A percentile compares a stretch with the other conserved stretches of the same genome.
phyloP scores from a whole-genome alignment of 257 asterid genomes.

The Solanum pimpinellifolium region DNA sequence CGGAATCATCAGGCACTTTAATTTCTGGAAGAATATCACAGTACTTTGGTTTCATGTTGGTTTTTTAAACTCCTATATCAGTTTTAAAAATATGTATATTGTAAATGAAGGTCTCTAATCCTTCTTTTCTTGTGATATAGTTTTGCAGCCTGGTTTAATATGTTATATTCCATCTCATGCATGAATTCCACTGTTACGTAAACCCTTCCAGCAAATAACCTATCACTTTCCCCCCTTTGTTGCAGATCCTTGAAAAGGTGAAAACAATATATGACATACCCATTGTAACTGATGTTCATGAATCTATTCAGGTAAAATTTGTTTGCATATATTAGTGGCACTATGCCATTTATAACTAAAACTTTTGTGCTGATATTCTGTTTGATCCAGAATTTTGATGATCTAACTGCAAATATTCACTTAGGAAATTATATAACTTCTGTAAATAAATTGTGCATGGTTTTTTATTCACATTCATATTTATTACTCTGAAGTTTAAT shows the following conservation, averaged over 20 bases:
- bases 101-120: neutral
- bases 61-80: neutral
- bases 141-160: neutral
- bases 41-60: neutral
- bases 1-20: neutral
- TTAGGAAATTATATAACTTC: neutral
- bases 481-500: neutral
- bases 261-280: constrained; percentile 64
- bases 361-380: neutral
- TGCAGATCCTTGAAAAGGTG: constrained; percentile 83
- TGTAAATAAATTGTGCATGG: neutral
- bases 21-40: neutral
- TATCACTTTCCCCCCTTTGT: neutral
- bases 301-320: constrained; percentile 45
- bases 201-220: neutral
- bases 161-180: neutral
- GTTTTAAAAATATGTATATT: neutral
- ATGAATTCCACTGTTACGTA: neutral
- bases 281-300: constrained; percentile 74
- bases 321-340: neutral
- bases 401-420: neutral
- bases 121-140: neutral
- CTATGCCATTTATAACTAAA: neutral
- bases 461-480: neutral
- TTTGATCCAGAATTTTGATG: neutral